These are phyloP conservation scores for Wickerhamomyces chaumierensis DNA, from an alignment of 805 yeast genomes.

Conservation along the genomic window DNA sequence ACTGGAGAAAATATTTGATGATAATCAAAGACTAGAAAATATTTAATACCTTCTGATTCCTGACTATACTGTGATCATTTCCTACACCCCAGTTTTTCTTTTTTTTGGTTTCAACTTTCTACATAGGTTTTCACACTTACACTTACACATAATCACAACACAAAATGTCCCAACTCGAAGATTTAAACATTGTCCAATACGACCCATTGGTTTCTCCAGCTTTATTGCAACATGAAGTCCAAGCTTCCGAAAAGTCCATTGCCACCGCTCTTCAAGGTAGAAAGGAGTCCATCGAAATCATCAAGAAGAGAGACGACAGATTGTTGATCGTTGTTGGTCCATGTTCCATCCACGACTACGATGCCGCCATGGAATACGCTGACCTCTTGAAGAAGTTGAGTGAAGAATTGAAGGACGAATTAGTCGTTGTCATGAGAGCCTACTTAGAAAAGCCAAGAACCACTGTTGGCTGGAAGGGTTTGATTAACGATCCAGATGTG, in stretches of 20 bases:
- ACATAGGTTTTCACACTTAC: too few species aligned
- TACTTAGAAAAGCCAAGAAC: slow-evolving; percentile 97
- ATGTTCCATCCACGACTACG: slow-evolving; percentile 92
- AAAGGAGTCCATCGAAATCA: slow-evolving; percentile 57
- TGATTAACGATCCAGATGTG: slow-evolving; percentile 93
- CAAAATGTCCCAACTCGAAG: slow-evolving; percentile 26
- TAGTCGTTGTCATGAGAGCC: slow-evolving; percentile 91
- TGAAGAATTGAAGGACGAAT: slow-evolving; percentile 57
- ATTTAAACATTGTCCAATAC: slow-evolving; percentile 75
- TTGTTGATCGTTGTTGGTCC: slow-evolving; percentile 89
- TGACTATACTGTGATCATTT: too few species aligned
- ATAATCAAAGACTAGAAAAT: too few species aligned
- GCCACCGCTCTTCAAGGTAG: slow-evolving; percentile 69
- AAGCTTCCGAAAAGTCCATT: slow-evolving; percentile 43
- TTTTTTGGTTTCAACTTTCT: too few species aligned
- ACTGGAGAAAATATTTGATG: too few species aligned
- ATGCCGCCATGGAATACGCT: slow-evolving; percentile 86
- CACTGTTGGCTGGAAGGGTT: slow-evolving; percentile 98
- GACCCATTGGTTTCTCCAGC: slow-evolving; percentile 94
- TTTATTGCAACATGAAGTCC: slow-evolving; percentile 74
- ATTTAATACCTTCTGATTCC: too few species aligned
- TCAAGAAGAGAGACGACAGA: slow-evolving; percentile 80
- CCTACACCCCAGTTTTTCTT: too few species aligned
- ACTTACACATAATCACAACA: too few species aligned
- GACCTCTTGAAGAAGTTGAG: slow-evolving; percentile 46